Base-by-base conservation (phyloP, 768 basidiomycete species). In the Collybiopsis confluens region DNA sequence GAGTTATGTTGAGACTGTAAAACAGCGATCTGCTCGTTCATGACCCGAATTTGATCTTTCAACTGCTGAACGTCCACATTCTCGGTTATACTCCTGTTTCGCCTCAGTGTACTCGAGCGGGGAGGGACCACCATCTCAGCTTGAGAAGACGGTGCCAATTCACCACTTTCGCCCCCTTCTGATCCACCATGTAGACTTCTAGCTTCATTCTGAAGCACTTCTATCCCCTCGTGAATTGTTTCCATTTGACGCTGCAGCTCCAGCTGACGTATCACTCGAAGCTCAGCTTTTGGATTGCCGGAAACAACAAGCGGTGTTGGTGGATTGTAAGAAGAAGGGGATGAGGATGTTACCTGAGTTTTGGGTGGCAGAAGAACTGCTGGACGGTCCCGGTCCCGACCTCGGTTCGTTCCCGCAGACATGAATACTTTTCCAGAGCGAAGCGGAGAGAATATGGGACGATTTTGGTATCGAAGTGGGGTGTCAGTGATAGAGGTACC, bases 21-120 rank as follows among this genome's bases (percentile, higher is more conserved):
- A 5, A 38, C 21, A n/a, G n/a, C 36, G 27, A 58, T 58, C 38
- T 55, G 54, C 23, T 45, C 36, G 27, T 33, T 33, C 54, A 58
- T 53, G n/a, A 24, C 15, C 23, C 16, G 26, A 23, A 53, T 45
- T 2, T 53, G 52, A n/a, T 33, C 38, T 48, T 42, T 54, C 40
- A 46, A 23, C 23, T 41, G 23, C 15, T 20, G 20, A 0, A 47
- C 46, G 24, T 46, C 46, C 15, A 13, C n/a, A 5, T 4, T 33
- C 6, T 35, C 24, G 3, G 21, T 27, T 6, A 6, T 26, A 7
- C 21, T 27, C n/a, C 33, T 27, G 6, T 33, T 33, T 13, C 30
- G 5, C 30, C 30, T 5, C 30, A 33, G 30, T 5, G 23, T 48
- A 9, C 30, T 30, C 16, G 18, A 28, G 27, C n/a, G 44, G 11